Conservation (phyloP, 139 green algal genomes). For the Pedinophyceae sp. region DNA sequence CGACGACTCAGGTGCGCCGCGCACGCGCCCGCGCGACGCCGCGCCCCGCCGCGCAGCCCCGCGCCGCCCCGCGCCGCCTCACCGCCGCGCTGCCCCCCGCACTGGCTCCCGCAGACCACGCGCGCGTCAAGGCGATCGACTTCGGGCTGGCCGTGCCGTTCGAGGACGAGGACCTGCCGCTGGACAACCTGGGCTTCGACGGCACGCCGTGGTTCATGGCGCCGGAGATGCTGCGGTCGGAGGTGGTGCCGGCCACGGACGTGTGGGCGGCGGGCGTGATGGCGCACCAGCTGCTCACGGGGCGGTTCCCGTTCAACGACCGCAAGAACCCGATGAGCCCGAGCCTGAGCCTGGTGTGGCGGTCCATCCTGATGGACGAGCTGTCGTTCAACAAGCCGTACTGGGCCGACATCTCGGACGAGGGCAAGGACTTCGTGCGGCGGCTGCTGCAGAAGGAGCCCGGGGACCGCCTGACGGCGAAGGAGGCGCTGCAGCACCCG, state of each 20-base stretch:
- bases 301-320: conserved; percentile 74
- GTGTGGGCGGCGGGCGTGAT: conserved; percentile 80
- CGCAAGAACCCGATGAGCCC: conserved; percentile 37
- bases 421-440: conserved; percentile 68
- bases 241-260: conserved; percentile 52
- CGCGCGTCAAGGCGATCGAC: conserved; percentile 81
- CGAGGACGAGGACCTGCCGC: conserved; percentile 42
- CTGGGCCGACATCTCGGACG: conserved; percentile 49
- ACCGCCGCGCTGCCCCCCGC: too few relatives aligned
- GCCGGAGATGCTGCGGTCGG: conserved; percentile 51
- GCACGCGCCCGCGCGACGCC: too few relatives aligned
- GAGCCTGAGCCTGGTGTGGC: conserved; percentile 52
- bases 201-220: conserved; percentile 81
- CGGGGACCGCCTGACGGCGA: conserved; percentile 34
- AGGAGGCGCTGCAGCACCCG: conserved; percentile 53
- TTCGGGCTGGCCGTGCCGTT: conserved; percentile 80
- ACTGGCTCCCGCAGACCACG: conserved; percentile 27
- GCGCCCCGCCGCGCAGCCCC: too few relatives aligned
- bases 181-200: conserved; percentile 67
- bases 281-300: conserved; percentile 70
- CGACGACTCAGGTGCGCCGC: too few relatives aligned
- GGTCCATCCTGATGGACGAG: conserved; percentile 56
- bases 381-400: conserved; percentile 24
- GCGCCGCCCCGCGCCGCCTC: too few relatives aligned
- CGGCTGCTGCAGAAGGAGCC: conserved; percentile 66